Conservation (phyloP, 768 basidiomycete genomes). For the Termitomyces heimii region DNA sequence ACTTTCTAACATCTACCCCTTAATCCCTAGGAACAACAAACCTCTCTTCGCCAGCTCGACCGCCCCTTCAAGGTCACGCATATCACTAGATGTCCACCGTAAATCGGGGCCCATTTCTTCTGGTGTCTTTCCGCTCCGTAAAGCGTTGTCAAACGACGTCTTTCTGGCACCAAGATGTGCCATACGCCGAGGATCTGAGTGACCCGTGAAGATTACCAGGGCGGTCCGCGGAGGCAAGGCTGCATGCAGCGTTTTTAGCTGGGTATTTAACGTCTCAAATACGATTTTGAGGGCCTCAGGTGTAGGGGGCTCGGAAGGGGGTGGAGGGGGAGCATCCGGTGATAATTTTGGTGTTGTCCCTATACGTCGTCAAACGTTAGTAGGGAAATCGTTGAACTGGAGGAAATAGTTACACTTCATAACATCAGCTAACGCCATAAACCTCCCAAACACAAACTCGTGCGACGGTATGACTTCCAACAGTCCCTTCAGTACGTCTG, state of each 20-base stretch:
- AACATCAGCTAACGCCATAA: conserved; percentile 75
- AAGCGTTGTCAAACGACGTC: conserved; percentile 61
- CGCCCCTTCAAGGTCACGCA: conserved; percentile 70
- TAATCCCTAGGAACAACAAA: conserved; percentile 72
- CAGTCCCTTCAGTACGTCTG: conserved; percentile 71
- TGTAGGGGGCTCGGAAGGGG: conserved; percentile 24
- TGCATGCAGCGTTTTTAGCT: conserved; percentile 56
- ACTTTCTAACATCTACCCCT: conserved; percentile 19
- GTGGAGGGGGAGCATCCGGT: conserved; percentile 27
- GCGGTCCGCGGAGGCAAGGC: conserved; percentile 77
- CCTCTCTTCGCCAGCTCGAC: conserved; percentile 80
- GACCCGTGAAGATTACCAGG: conserved; percentile 81
- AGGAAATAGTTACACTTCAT: conserved; percentile 64
- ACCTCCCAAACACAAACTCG: conserved; percentile 79
- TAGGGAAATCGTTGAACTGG: not conserved
- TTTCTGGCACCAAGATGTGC: conserved; percentile 65
- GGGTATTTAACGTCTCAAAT: conserved; percentile 52
- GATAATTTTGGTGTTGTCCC: conserved; percentile 58
- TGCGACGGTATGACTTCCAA: conserved; percentile 54
- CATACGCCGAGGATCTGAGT: conserved; percentile 84
- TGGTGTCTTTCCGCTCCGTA: conserved; percentile 47
- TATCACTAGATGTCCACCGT: conserved; percentile 76
- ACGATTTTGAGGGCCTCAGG: conserved; percentile 26
- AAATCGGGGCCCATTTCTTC: conserved; percentile 50
- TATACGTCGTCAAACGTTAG: conserved; percentile 16